phyloP scores from a whole-genome alignment of 305 asterid genomes.

The Solanum aculeatissimum region DNA sequence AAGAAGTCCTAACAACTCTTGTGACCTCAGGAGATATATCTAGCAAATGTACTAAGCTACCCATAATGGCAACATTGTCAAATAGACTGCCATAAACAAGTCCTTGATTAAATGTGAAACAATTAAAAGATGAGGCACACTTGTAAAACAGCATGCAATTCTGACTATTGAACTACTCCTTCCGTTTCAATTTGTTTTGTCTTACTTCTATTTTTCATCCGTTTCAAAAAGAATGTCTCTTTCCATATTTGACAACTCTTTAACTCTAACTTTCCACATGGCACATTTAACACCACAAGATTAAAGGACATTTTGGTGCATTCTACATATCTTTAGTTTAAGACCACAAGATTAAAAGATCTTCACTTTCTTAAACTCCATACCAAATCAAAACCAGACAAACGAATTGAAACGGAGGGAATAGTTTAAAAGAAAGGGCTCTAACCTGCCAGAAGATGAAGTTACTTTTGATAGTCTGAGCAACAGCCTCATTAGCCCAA shows the following conservation, averaged over 20 bases:
- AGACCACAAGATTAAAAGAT: not conserved
- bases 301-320: not conserved
- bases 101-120: not conserved
- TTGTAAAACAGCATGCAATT: not conserved
- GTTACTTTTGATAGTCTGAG: conserved; percentile 83
- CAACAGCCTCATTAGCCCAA: conserved; percentile 98
- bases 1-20: not conserved
- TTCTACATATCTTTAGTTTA: not conserved
- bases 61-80: not conserved
- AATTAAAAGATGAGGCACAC: not conserved
- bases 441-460: conserved; percentile 98
- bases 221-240: not conserved
- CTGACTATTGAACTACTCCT: not conserved
- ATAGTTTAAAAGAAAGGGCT: not conserved
- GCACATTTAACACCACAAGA: not conserved
- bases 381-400: not conserved
- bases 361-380: not conserved
- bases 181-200: not conserved
- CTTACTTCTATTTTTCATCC: not conserved
- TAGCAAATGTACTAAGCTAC: not conserved
- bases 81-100: not conserved
- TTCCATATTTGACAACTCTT: not conserved
- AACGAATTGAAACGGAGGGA: not conserved
- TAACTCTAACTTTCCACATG: not conserved
- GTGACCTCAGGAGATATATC: not conserved